phyloP scores from a whole-genome alignment of 2,329 filamentous ascomycete species.

The Penicillium italicum region DNA sequence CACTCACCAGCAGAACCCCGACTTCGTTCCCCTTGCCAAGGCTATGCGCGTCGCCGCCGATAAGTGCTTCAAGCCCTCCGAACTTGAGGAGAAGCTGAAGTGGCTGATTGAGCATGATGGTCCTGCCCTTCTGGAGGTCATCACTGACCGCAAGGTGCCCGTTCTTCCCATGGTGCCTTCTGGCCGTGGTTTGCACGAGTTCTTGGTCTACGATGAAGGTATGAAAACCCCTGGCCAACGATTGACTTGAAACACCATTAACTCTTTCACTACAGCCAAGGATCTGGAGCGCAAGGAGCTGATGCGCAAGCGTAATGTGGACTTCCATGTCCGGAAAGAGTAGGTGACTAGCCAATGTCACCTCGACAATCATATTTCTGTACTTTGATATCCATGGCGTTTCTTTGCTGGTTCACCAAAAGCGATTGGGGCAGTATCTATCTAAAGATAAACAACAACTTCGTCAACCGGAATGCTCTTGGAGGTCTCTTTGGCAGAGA shows the following conservation, averaged over 20 bases:
- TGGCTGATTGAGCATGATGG: constrained; percentile 89
- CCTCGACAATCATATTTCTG: constrained; percentile 27
- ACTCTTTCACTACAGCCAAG: constrained; percentile 51
- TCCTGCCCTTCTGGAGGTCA: constrained; percentile 87
- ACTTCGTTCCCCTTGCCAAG: constrained; percentile 89
- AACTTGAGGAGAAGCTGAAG: constrained; percentile 71
- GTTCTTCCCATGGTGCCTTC: constrained; percentile 97
- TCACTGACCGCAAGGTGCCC: constrained; percentile 74
- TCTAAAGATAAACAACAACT: constrained; percentile 14
- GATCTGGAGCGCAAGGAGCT: constrained; percentile 64
- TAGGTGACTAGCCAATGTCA: constrained; percentile 19
- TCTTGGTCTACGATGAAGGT: constrained; percentile 81
- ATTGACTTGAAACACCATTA: constrained; percentile 6
- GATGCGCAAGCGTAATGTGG: constrained; percentile 59
- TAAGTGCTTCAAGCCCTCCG: constrained; percentile 68
- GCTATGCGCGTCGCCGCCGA: constrained; percentile 82
- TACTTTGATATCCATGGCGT: constrained; percentile 44
- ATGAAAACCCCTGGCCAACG: constrained; percentile 33
- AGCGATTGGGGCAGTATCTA: constrained; percentile 26
- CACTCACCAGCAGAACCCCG: constrained; percentile 91
- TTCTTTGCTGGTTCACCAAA: constrained; percentile 37
- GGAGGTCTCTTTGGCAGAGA: constrained; percentile 2
- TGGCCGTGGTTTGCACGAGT: constrained; percentile 84
- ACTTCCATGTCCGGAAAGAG: constrained; percentile 20
- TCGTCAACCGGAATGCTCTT: constrained; percentile 9